Evolutionary conservation across 768 basidiomycete species (phyloP).

Genomic region (Trametes cinnabarina): DNA sequence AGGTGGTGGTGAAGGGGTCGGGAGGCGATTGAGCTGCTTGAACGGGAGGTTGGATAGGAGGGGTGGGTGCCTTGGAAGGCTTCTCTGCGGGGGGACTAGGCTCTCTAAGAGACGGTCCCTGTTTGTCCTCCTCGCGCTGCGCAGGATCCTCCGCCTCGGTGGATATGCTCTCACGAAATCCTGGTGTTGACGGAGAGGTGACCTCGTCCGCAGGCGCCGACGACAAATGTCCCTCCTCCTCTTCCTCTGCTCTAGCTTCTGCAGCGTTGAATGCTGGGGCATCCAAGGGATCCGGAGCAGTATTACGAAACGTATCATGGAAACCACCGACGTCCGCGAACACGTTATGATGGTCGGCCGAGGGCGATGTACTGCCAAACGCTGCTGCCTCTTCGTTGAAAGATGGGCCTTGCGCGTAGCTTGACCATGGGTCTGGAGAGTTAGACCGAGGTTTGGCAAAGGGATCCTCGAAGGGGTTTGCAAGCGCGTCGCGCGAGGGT

Average conservation of each 20-base stretch:
- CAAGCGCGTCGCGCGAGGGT: slow-evolving; percentile 56
- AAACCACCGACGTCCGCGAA: slow-evolving; percentile 19
- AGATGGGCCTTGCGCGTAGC: slow-evolving; percentile 42
- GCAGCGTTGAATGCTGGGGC: slow-evolving; percentile 36
- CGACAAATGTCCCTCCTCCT: neutral
- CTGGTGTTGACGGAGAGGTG: slow-evolving; percentile 11
- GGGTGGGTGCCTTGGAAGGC: slow-evolving; percentile 14
- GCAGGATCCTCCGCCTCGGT: slow-evolving; percentile 17
- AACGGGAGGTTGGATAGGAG: slow-evolving; percentile 21
- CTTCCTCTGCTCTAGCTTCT: slow-evolving; percentile 21
- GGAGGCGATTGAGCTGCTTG: too few species aligned
- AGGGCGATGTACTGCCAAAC: slow-evolving; percentile 23
- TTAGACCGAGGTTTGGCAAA: slow-evolving; percentile 59
- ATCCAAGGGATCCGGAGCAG: slow-evolving; percentile 40
- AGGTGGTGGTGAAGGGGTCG: slow-evolving; percentile 33
- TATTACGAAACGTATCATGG: slow-evolving; percentile 4
- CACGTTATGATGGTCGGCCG: slow-evolving; percentile 17
- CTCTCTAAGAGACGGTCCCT: neutral
- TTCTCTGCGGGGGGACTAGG: slow-evolving; percentile 17
- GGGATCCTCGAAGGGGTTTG: slow-evolving; percentile 76
- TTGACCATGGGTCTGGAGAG: slow-evolving; percentile 78
- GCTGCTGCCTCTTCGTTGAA: slow-evolving; percentile 20
- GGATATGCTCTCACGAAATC: slow-evolving; percentile 27
- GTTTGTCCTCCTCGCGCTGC: neutral
- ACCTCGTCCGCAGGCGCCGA: slow-evolving; percentile 5